Base-by-base conservation (phyloP, 495 filamentous ascomycete species). In the Neurospora sp. region DNA sequence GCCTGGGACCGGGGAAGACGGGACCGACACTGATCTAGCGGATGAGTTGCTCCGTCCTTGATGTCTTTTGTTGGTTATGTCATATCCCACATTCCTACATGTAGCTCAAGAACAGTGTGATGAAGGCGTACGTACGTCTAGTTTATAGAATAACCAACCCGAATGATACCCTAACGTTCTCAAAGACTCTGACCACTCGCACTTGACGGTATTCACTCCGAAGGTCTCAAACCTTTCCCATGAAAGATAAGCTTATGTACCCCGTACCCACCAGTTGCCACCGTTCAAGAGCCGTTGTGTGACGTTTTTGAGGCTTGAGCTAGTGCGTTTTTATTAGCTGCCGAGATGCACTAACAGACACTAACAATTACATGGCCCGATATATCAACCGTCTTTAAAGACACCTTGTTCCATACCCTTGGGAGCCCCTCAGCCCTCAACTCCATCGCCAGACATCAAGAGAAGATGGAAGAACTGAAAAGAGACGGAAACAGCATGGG, bases 1-100 rank as follows among this genome's bases (percentile, higher is more conserved):
- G 86, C 83, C 21, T 89, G 88, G 87, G 87, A 89, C 36, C 48
- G 72, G 70, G 39, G 54, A 39, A 48, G 70, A 5, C 59, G 69
- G 54, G 54, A 66, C 28, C 28, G 54, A 19, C 6, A 66, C 28
- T 66, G 54, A 66, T 66, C 6, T 66, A 66, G 5, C 42, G 70
- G 3, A 48, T n/a, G 59, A 45, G 45, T 17, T 24, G 17, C 34
- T 36, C 45, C n/a, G 69, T 24, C 21, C 9, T 7, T n/a, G 10
- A 5, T 45, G 28, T 17, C 71, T 69, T 69, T 69, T 38, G 31
- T 28, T 39, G 54, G 28, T 36, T 62, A 34, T 62, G 54, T 62
- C 54, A 62, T 34, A 62, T 62, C 15, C 54, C 15, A 62, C 7
- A 62, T 34, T 31, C 5, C 54, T 31, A 62, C 24, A 8, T 28